Evolutionary conservation across 176 grass and related monocot genomes (phyloP).

Genomic region (Hordeum marinum): DNA sequence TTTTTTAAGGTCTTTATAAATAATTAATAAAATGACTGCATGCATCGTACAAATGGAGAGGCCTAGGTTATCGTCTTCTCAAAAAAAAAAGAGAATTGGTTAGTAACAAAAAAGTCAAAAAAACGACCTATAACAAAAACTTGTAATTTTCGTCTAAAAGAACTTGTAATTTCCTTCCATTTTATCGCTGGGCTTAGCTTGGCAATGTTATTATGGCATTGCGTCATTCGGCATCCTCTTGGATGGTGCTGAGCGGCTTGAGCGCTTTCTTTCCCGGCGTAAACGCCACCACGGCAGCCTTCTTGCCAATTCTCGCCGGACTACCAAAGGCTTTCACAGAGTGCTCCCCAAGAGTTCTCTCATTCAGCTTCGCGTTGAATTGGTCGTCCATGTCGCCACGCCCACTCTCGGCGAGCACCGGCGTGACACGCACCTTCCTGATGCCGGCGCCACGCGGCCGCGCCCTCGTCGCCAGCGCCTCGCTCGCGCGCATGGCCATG

Average conservation of each 20-base stretch:
- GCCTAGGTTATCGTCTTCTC: too few relatives aligned
- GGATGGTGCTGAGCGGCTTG: constrained; percentile 41
- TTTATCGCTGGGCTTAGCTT: not conserved
- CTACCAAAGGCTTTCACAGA: not conserved
- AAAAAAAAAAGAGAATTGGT: too few relatives aligned
- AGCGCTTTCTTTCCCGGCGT: constrained; percentile 18
- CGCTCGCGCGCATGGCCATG: constrained; percentile 53
- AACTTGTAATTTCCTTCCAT: not conserved
- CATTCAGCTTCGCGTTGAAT: constrained; percentile 50
- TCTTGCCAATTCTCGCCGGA: not conserved
- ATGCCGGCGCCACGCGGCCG: not conserved
- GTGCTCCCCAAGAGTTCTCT: constrained; percentile 35
- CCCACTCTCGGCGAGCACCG: constrained; percentile 15
- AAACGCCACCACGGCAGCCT: not conserved
- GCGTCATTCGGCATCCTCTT: constrained; percentile 30
- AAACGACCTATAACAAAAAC: not conserved
- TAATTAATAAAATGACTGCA: too few relatives aligned
- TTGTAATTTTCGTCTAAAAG: not conserved
- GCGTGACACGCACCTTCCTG: constrained; percentile 31
- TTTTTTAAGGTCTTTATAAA: too few relatives aligned
- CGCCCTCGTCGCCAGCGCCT: constrained; percentile 18
- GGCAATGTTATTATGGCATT: not conserved
- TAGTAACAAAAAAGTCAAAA: too few relatives aligned
- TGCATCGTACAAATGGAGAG: too few relatives aligned
- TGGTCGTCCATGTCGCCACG: not conserved